Evolutionary conservation across 371 early-diverging fungal species (phyloP).

Genomic region (Capillidium rhysosporum): DNA sequence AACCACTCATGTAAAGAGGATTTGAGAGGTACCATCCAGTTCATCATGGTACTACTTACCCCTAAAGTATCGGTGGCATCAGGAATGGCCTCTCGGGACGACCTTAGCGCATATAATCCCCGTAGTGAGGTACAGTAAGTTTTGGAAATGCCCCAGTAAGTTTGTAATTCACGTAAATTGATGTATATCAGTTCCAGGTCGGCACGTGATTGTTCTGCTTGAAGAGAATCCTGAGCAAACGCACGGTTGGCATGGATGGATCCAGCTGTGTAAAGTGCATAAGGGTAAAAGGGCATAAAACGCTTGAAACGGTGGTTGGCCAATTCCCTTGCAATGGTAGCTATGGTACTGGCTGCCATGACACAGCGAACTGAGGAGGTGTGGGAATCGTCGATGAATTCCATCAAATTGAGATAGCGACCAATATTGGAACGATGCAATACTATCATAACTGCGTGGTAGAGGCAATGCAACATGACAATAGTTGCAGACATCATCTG

Average conservation of each 20-base stretch:
- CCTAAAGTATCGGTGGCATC: neutral
- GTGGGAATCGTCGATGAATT: neutral
- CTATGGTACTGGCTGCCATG: neutral
- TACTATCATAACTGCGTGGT: neutral
- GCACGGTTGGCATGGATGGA: conserved; percentile 3
- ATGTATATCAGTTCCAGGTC: neutral
- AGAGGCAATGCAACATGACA: neutral
- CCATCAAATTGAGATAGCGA: conserved; percentile 1
- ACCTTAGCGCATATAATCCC: conserved; percentile 4
- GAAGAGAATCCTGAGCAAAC: neutral
- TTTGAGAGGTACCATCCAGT: conserved; percentile 4
- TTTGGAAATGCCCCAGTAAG: conserved; percentile 2
- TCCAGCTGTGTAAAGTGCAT: conserved; percentile 1
- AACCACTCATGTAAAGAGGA: conserved; percentile 7
- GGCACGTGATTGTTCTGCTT: neutral
- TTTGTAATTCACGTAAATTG: neutral
- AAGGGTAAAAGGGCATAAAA: conserved; percentile 2
- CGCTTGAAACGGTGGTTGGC: neutral
- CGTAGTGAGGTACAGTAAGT: conserved; percentile 6
- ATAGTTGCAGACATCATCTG: conserved; percentile 2
- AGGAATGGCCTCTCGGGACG: conserved; percentile 1
- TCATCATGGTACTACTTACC: neutral
- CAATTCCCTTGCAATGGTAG: neutral
- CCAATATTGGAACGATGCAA: conserved; percentile 5
- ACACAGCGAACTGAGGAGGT: neutral